phyloP scores from a whole-genome alignment of 2,329 filamentous ascomycete genomes.

The Clarireedia hainanense region DNA sequence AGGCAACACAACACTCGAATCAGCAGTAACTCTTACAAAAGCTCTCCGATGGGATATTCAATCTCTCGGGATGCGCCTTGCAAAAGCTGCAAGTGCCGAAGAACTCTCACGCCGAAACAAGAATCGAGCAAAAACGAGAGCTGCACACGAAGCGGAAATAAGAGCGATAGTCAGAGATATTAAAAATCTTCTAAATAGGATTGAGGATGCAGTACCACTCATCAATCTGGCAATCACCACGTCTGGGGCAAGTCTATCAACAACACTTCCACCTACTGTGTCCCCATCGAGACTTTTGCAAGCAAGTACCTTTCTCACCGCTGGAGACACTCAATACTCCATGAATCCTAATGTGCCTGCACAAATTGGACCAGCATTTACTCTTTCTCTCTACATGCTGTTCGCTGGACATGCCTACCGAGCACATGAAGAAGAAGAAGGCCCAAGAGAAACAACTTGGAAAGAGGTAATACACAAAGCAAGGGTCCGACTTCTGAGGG shows the following conservation, averaged over 20 bases:
- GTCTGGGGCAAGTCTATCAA: slow-evolving; percentile 80
- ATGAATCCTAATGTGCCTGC: slow-evolving; percentile 54
- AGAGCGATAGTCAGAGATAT: slow-evolving; percentile 66
- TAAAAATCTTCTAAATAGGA: slow-evolving; percentile 63
- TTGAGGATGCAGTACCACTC: slow-evolving; percentile 85
- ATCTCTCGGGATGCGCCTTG: slow-evolving; percentile 65
- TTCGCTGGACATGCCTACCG: slow-evolving; percentile 68
- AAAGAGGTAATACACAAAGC: slow-evolving; percentile 96
- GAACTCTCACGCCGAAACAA: slow-evolving; percentile 40
- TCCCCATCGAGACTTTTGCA: slow-evolving; percentile 88
- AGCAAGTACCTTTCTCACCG: slow-evolving; percentile 82
- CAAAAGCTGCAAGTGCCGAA: slow-evolving; percentile 58
- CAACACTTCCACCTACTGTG: slow-evolving; percentile 69
- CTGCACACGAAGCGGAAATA: slow-evolving; percentile 56
- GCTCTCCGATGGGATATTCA: slow-evolving; percentile 78
- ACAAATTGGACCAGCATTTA: slow-evolving; percentile 83
- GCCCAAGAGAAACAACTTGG: slow-evolving; percentile 56
- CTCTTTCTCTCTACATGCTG: slow-evolving; percentile 87
- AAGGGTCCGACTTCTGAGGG: slow-evolving; percentile 57
- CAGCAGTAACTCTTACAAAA: slow-evolving; percentile 75
- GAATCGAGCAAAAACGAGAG: slow-evolving; percentile 40
- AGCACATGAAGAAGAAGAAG: slow-evolving; percentile 29
- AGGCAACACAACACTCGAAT: slow-evolving; percentile 75
- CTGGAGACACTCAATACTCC: slow-evolving; percentile 78
- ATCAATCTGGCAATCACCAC: slow-evolving; percentile 92